Evolutionary conservation across 352 stramenopile species (phyloP).

Genomic region (Globisporangium paddicum): DNA sequence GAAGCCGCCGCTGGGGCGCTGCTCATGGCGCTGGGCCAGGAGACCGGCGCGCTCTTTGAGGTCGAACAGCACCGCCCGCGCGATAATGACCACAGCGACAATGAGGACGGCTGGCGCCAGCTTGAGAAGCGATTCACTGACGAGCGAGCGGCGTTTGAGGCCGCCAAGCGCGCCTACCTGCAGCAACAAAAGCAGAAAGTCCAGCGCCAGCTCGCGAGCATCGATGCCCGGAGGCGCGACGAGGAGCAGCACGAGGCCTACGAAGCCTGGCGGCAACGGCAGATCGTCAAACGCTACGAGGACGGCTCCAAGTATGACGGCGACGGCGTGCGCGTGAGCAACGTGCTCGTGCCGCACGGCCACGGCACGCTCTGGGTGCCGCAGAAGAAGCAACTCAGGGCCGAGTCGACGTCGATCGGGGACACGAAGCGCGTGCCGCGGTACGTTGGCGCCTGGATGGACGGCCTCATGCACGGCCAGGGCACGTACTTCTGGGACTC

Average conservation of each 20-base stretch:
- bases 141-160: constrained; percentile 42
- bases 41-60: constrained; percentile 37
- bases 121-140: constrained; percentile 36
- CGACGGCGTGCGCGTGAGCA: constrained; percentile 34
- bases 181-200: constrained; percentile 37
- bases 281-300: constrained; percentile 59
- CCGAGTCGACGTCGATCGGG: constrained; percentile 14
- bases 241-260: constrained; percentile 26
- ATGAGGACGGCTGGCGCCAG: constrained; percentile 15
- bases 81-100: constrained; percentile 7
- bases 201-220: constrained; percentile 24
- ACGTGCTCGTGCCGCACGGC: constrained; percentile 46
- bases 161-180: constrained; percentile 42
- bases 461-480: constrained; percentile 54
- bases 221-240: constrained; percentile 23
- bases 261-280: constrained; percentile 33
- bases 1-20: constrained; percentile 46
- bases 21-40: constrained; percentile 38
- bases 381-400: constrained; percentile 20
- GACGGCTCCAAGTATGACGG: constrained; percentile 71
- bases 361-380: constrained; percentile 57
- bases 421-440: constrained; percentile 43
- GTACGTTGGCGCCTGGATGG: constrained; percentile 47
- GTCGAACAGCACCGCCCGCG: constrained; percentile 26
- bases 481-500: constrained; percentile 59